These are phyloP conservation scores for Nepenthes mirabilis DNA, from an alignment of 148 eudicot genomes.

Conservation along the genomic window DNA sequence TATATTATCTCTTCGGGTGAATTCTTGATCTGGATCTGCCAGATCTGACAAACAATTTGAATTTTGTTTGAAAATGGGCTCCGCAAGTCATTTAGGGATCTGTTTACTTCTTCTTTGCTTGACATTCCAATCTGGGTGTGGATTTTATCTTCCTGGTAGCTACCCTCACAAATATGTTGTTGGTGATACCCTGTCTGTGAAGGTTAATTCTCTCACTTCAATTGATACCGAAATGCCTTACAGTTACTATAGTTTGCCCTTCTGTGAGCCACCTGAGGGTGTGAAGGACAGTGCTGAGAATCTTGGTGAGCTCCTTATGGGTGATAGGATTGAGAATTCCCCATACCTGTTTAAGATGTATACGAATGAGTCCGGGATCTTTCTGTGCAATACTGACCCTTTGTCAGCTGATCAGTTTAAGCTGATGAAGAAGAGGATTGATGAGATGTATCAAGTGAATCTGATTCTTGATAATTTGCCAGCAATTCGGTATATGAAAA, in stretches of 20 bases:
- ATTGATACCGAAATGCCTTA: constrained; percentile 79
- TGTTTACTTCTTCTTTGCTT: constrained; percentile 36
- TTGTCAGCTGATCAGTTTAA: constrained; percentile 54
- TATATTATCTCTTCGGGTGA: too few relatives aligned
- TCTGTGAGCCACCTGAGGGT: constrained; percentile 65
- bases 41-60: constrained; percentile 24
- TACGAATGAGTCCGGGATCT: constrained; percentile 54
- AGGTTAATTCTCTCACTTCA: constrained; percentile 76
- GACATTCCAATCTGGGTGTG: constrained; percentile 31
- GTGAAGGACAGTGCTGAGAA: constrained; percentile 82
- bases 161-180: constrained; percentile 63
- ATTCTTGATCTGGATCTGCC: constrained; percentile 25
- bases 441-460: constrained; percentile 87
- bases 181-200: constrained; percentile 49
- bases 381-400: constrained; percentile 43
- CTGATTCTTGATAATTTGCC: constrained; percentile 77
- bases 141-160: constrained; percentile 80
- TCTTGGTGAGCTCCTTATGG: constrained; percentile 78
- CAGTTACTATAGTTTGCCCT: constrained; percentile 67
- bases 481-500: constrained; percentile 59
- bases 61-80: constrained; percentile 25
- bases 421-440: constrained; percentile 59
- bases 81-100: constrained; percentile 32
- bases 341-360: constrained; percentile 65
- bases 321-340: constrained; percentile 82